Evolutionary conservation across 805 yeast genomes (phyloP).

Genomic region (Grigorovia jiainica): DNA sequence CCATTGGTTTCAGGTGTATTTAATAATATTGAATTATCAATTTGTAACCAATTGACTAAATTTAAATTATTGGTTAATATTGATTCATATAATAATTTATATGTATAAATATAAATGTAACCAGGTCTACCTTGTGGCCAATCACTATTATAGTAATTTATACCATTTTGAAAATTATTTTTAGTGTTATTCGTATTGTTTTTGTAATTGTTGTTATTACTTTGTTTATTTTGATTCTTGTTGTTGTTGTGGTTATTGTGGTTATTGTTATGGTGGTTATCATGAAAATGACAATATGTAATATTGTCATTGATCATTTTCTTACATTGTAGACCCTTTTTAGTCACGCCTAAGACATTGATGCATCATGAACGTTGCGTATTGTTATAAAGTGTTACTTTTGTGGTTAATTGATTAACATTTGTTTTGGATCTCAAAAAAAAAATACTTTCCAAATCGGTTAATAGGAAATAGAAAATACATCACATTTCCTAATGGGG

Average conservation of each 20-base stretch:
- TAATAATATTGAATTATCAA: slow-evolving; percentile 15
- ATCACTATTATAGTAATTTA: not conserved
- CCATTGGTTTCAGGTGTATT: too few relatives aligned
- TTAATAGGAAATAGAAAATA: too few relatives aligned
- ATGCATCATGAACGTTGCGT: not conserved
- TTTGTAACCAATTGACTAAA: slow-evolving; percentile 11
- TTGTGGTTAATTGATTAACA: too few relatives aligned
- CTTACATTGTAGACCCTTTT: slow-evolving; percentile 15
- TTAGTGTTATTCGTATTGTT: not conserved
- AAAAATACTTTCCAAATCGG: too few relatives aligned
- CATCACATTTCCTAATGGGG: too few relatives aligned
- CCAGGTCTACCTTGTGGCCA: slow-evolving; percentile 7
- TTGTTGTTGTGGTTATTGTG: not conserved
- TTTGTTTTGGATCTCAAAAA: too few relatives aligned
- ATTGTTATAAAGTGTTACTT: not conserved
- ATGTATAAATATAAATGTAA: slow-evolving; percentile 23
- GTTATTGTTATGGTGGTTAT: not conserved
- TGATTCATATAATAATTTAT: slow-evolving; percentile 13
- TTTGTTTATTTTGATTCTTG: not conserved
- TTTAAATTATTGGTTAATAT: slow-evolving; percentile 1
- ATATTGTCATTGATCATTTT: slow-evolving; percentile 4
- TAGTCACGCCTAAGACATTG: slow-evolving; percentile 23
- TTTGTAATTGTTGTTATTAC: not conserved
- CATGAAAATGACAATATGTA: slow-evolving; percentile 17
- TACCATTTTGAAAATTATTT: not conserved